Base-by-base conservation (phyloP, 345 rosid species). In the Iberis pinnata region DNA sequence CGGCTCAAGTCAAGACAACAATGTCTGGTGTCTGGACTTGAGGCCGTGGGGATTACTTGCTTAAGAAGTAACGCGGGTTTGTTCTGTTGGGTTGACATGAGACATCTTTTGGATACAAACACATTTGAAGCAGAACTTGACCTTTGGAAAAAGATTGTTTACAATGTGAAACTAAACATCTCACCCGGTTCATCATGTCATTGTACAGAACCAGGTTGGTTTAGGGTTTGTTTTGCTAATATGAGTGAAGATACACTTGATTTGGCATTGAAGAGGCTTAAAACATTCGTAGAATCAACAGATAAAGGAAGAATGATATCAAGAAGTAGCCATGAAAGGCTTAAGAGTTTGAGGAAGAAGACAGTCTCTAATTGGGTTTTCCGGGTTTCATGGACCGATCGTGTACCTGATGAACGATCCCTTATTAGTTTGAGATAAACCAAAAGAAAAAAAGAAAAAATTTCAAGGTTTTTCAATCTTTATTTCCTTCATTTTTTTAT, bases 31-130 rank as follows among this genome's bases (percentile, higher is more conserved):
- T 76, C 80, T 3, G 95, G 95, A 22, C 83, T 85, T 18, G 76
- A 76, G 71, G 70, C 74, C 5, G 73, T 81, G 4, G 83, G 87
- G 29, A 75, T 85, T 12, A 62, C 80, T 36, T 75, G 71, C 55
- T 48, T 85, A 0, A 53, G 84, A 51, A 82, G 87, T 73, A 82
- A 78, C 56, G 83, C 95, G 1, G 85, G 95, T 8, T 72, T 85
- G 70, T 82, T 82, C 57, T 80, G 87, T 49, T 85, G 95, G 95
- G 95, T 82, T 44, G 80, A 85, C 74, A 85, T 85, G 89, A 74
- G 79, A 49, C 84, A 78, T 47, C 76, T 85, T 8, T 67, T 85
- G 69, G 76, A 65, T 31, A 75, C 89, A 12, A 74, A 78, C 75
- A 73, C 87, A 8, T 86, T 82, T 17, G 88, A 82, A 63, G 89